phyloP scores from a whole-genome alignment of 2,329 filamentous ascomycete species.

The Hymenoscyphus fructigenus region DNA sequence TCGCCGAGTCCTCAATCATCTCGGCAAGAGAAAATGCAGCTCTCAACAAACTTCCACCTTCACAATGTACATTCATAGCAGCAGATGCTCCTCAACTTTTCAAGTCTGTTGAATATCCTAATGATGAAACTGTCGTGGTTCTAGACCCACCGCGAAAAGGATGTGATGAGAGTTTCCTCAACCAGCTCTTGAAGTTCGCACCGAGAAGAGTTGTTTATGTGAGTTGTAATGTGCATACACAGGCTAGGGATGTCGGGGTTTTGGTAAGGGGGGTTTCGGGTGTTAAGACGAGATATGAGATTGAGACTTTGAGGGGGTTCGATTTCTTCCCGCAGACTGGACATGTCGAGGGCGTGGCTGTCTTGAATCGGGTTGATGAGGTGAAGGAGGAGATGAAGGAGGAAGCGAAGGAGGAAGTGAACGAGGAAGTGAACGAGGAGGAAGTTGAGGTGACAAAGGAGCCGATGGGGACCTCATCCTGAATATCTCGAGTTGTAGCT shows the following conservation, averaged over 20 bases:
- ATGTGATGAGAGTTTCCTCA: conserved; percentile 81
- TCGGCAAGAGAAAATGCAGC: conserved; percentile 77
- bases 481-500: not conserved
- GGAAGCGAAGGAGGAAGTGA: not conserved
- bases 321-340: conserved; percentile 94
- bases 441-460: not conserved
- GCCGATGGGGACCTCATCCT: not conserved
- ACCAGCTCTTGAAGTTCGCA: conserved; percentile 74
- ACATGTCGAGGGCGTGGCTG: conserved; percentile 67
- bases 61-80: conserved; percentile 79
- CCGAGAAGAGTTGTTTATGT: conserved; percentile 87
- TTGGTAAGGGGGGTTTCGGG: conserved; percentile 68
- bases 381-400: too few relatives aligned
- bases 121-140: conserved; percentile 86
- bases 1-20: conserved; percentile 73
- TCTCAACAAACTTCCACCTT: conserved; percentile 67
- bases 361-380: conserved; percentile 56
- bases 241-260: conserved; percentile 88
- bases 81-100: conserved; percentile 87
- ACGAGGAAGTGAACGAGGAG: not conserved
- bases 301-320: conserved; percentile 89
- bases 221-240: conserved; percentile 96
- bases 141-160: conserved; percentile 97
- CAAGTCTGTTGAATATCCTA: conserved; percentile 67
- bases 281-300: conserved; percentile 63